Conservation (phyloP, 2,329 filamentous ascomycete species). For the Botrytis medusae region DNA sequence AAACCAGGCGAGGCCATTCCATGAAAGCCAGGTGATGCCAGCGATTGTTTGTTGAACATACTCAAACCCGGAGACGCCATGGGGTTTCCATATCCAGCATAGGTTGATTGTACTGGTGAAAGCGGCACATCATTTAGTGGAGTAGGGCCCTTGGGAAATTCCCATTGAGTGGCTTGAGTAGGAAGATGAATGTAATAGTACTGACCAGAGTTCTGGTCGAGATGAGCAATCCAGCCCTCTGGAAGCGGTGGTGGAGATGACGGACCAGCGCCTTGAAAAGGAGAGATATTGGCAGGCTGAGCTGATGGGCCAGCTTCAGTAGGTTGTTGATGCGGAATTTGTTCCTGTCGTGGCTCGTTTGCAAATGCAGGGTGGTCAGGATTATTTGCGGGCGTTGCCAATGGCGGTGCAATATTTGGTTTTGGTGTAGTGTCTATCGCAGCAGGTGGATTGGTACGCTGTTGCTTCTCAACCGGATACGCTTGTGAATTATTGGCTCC, state of each 20-base stretch:
- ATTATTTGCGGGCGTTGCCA: constrained; percentile 47
- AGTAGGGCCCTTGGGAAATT: constrained; percentile 94
- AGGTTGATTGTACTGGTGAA: constrained; percentile 64
- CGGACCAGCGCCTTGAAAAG: constrained; percentile 56
- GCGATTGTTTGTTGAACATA: constrained; percentile 57
- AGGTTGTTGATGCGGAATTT: constrained; percentile 26
- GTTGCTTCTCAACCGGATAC: constrained; percentile 75
- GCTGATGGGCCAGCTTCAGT: constrained; percentile 33
- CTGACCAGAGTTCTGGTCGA: constrained; percentile 92
- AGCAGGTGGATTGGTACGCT: constrained; percentile 32
- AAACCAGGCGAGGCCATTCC: constrained; percentile 19
- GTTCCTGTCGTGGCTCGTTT: constrained; percentile 65
- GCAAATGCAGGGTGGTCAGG: constrained; percentile 86
- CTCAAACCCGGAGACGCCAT: constrained; percentile 64
- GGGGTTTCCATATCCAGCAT: constrained; percentile 63
- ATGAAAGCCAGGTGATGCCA: constrained; percentile 46
- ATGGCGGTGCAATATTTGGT: constrained; percentile 42
- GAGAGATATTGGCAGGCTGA: constrained; percentile 41
- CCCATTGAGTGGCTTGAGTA: constrained; percentile 96
- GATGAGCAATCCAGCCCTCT: constrained; percentile 96
- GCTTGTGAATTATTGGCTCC: constrained; percentile 49
- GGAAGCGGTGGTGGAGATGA: constrained; percentile 89
- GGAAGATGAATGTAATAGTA: constrained; percentile 99
- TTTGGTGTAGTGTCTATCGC: constrained; percentile 36
- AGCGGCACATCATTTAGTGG: constrained; percentile 79